Base-by-base conservation (phyloP, 768 basidiomycete genomes). In the Podaxis sp. region DNA sequence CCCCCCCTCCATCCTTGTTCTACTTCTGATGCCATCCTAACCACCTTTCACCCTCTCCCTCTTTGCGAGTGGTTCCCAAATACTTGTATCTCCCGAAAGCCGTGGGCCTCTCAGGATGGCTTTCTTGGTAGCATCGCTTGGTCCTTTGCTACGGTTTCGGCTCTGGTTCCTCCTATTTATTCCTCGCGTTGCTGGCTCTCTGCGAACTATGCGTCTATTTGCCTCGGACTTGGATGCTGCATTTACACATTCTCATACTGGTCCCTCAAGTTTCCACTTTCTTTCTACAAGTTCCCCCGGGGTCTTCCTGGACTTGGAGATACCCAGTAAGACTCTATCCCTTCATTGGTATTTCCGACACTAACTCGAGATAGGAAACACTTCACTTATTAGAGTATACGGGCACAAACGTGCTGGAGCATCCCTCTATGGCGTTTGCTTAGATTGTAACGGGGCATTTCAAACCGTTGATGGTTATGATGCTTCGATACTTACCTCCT, bases 121-220 rank as follows among this genome's bases (percentile, higher is more conserved):
- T 28, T 51, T 28, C 40, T 40, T 25, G 14, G 14, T 28, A 21
- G n/a, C 50, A 21, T 18, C 50, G 50, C 36, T 51, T 59, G 37
- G 38, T 18, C 35, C 21, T 40, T 38, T 58, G 4, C 4, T 10
- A 13, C 47, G n/a, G 2, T 36, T 28, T 50, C 44, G 27, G 4
- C 6, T 58, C 25, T 21, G 13, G 18, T 37, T 52, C n/a, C 37
- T 51, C 40, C 9, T 28, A 18, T 51, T 44, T 16, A 50, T 59
- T 4, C 57, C 50, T 40, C 50, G 50, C 50, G 38, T 52, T 51
- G 48, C 57, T 51, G 57, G 57, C 37, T 59, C 57, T 28, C 4
- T n/a, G 57, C 57, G 50, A 51, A 27, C 18, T 42, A 42, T 28
- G 4, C 50, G 50, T 13, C 16, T 32, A 3, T 50, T 13, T 28